These are phyloP conservation scores for Fusarium veterinarium DNA, from an alignment of 2,329 filamentous ascomycete species.

Conservation along the genomic window DNA sequence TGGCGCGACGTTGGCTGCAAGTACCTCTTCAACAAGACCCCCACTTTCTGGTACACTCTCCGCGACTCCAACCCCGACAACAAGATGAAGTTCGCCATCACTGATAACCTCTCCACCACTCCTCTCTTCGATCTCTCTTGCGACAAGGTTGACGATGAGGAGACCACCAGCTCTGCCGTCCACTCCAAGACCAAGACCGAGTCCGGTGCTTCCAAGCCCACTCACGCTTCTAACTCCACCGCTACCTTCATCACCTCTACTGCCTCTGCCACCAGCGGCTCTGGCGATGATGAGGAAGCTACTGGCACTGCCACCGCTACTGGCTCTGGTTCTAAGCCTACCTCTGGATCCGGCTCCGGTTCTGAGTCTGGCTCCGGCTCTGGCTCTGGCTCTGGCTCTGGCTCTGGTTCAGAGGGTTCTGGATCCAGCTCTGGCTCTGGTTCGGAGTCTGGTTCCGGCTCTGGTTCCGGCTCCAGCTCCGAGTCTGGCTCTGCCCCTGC, in stretches of 20 bases:
- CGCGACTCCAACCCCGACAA: slow-evolving; percentile 71
- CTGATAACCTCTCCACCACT: slow-evolving; percentile 62
- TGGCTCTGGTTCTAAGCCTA: slow-evolving; percentile 7
- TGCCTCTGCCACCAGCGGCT: slow-evolving; percentile 59
- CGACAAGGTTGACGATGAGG: slow-evolving; percentile 51
- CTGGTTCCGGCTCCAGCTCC: slow-evolving; percentile 25
- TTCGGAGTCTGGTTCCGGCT: slow-evolving; percentile 21
- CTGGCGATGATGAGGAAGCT: slow-evolving; percentile 62
- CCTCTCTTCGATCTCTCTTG: slow-evolving; percentile 66
- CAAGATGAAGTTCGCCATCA: slow-evolving; percentile 68
- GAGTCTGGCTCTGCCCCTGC: slow-evolving; percentile 22
- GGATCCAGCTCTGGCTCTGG: slow-evolving; percentile 19
- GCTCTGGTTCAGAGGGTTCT: not conserved
- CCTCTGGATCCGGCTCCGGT: not conserved
- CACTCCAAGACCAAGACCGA: slow-evolving; percentile 40
- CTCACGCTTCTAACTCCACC: slow-evolving; percentile 40
- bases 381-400: not conserved
- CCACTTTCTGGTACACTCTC: slow-evolving; percentile 72
- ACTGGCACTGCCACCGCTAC: slow-evolving; percentile 45
- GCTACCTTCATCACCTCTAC: slow-evolving; percentile 56
- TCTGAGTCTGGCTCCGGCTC: not conserved
- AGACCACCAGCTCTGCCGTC: slow-evolving; percentile 27
- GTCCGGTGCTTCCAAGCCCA: slow-evolving; percentile 17
- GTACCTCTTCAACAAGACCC: slow-evolving; percentile 64
- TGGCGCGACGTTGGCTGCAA: slow-evolving; percentile 72